Conservation (phyloP, 2,329 filamentous ascomycete species). For the Setomelanomma holmii region DNA sequence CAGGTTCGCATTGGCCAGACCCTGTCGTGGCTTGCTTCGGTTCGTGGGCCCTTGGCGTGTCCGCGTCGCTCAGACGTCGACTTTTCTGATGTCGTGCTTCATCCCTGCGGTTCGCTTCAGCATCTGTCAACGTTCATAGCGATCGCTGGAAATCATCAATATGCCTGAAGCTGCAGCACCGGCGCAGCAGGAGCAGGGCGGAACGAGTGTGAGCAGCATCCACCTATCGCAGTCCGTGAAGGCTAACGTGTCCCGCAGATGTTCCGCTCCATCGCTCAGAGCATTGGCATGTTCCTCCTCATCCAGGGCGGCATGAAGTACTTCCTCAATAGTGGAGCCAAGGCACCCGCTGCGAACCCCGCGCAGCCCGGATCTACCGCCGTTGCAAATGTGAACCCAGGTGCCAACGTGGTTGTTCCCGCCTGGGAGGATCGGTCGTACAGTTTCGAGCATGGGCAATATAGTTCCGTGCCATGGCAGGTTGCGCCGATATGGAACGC, state of each 20-base stretch:
- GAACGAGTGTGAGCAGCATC: slow-evolving; percentile 24
- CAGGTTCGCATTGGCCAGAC: slow-evolving; percentile 20
- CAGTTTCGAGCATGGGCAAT: slow-evolving; percentile 58
- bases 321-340: slow-evolving; percentile 51
- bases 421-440: slow-evolving; percentile 45
- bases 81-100: background rate
- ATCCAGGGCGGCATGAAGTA: slow-evolving; percentile 65
- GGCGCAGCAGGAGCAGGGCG: slow-evolving; percentile 28
- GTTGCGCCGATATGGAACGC: slow-evolving; percentile 88
- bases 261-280: slow-evolving; percentile 57
- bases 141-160: slow-evolving; percentile 16
- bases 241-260: slow-evolving; percentile 36
- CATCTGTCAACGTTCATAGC: slow-evolving; percentile 11
- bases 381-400: slow-evolving; percentile 19
- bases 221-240: background rate
- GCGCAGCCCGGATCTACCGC: slow-evolving; percentile 25
- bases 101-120: background rate
- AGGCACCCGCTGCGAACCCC: slow-evolving; percentile 20
- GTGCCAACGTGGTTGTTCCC: slow-evolving; percentile 43
- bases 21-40: slow-evolving; percentile 8
- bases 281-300: slow-evolving; percentile 65
- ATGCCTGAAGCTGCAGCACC: slow-evolving; percentile 37
- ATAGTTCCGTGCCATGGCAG: slow-evolving; percentile 70
- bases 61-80: slow-evolving; percentile 4
- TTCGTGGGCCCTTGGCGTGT: slow-evolving; percentile 10